Base-by-base conservation (phyloP, 495 filamentous ascomycete genomes). In the Articulospora tetracladia region DNA sequence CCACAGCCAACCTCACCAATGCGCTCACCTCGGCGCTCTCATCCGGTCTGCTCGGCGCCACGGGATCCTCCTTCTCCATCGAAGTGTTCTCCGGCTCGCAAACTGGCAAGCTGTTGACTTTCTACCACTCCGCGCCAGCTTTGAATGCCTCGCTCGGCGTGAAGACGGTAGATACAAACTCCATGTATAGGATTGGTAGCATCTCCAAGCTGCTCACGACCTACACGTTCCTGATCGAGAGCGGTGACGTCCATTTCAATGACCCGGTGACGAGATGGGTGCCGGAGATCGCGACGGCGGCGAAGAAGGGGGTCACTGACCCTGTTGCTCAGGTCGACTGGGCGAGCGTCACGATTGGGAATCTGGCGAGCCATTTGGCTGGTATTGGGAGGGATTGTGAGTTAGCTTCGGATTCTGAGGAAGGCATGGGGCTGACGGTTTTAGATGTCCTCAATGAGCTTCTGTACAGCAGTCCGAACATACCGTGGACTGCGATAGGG, bases 341-440 rank as follows among this genome's bases (percentile, higher is more conserved):
- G 83, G 70, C 76, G 19, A 72, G 78, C 20, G 72, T 85, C 22
- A 86, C 83, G 2, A 70, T 86, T n/a, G 78, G 79, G 1, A 68
- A 74, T 6, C 63, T 86, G 32, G 79, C 80, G 0, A 78, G 76
- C 56, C 82, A 85, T 50, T 64, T 82, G 55, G 74, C 80, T 11
- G 83, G 83, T 4, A 73, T 81, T 19, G 71, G 74, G 15, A 71
- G 77, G 55, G 61, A 64, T 25, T 63, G 60, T 58, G 36, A 55
- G 60, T 44, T 39, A 1, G 41, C 23, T n/a, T n/a, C n/a, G n/a
- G n/a, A n/a, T n/a, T n/a, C n/a, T n/a, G n/a, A n/a, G n/a, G n/a
- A n/a, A n/a, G 48, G 27, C 27, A 52, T n/a, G 24, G n/a, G 7
- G n/a, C n/a, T n/a, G n/a, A n/a, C n/a, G n/a, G 3, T 47, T 47